phyloP scores from a whole-genome alignment of 2,329 filamentous ascomycete species.

The Xylariaceae sp. region DNA sequence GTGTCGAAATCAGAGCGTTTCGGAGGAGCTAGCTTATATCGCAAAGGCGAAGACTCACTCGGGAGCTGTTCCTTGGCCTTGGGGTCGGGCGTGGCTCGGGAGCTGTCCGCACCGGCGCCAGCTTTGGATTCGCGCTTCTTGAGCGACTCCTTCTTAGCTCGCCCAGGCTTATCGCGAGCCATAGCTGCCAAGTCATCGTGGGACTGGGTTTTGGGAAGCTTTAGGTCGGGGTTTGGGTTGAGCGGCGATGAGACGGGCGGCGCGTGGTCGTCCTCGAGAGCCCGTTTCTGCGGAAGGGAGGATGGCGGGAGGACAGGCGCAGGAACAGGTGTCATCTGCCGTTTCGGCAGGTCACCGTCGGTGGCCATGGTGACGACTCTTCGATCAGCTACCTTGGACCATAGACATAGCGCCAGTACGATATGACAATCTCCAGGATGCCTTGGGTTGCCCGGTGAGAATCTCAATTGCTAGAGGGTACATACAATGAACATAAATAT shows the following conservation, averaged over 20 bases:
- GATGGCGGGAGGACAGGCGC: conserved; percentile 45
- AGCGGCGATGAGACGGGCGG: conserved; percentile 76
- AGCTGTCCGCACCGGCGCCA: conserved; percentile 52
- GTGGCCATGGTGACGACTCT: conserved; percentile 39
- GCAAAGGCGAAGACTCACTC: conserved; percentile 57
- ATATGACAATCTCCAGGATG: conserved; percentile 2
- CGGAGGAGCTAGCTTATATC: conserved; percentile 69
- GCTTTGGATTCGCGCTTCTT: conserved; percentile 72
- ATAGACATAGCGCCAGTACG: neutral
- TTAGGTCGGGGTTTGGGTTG: conserved; percentile 65
- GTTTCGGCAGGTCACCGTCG: conserved; percentile 37
- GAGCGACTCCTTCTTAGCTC: conserved; percentile 68
- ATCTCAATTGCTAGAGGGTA: no score
- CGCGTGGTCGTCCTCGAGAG: conserved; percentile 71
- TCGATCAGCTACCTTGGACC: no score
- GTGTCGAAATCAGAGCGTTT: conserved; percentile 67
- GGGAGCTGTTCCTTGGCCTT: conserved; percentile 51
- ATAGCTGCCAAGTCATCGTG: conserved; percentile 46
- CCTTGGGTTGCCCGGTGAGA: no score
- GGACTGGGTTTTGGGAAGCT: conserved; percentile 44
- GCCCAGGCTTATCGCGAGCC: conserved; percentile 55
- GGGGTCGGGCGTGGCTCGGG: conserved; percentile 63
- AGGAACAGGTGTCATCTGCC: conserved; percentile 41
- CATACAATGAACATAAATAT: no score
- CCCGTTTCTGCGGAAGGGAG: conserved; percentile 68